These are phyloP conservation scores for Tieghemiomyces parasiticus DNA, from an alignment of 192 early-diverging fungal species.

Conservation along the genomic window DNA sequence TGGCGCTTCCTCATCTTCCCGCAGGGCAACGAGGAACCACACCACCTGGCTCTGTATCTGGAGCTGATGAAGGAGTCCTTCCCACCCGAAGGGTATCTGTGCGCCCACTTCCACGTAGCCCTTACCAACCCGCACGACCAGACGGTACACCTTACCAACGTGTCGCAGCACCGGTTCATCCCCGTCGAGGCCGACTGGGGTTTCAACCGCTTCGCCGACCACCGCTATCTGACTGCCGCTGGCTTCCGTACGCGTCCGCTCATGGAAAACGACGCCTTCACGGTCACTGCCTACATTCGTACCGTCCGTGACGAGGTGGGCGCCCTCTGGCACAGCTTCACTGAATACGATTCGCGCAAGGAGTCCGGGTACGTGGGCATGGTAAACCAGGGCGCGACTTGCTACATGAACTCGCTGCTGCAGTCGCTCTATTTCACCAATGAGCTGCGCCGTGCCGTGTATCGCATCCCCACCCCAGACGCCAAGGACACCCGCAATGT, in stretches of 20 bases:
- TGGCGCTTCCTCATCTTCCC: constrained; percentile 85
- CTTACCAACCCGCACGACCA: constrained; percentile 62
- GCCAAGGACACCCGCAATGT: constrained; percentile 83
- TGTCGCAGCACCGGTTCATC: constrained; percentile 69
- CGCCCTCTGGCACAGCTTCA: constrained; percentile 89
- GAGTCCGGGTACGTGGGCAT: constrained; percentile 87
- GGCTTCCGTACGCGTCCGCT: constrained; percentile 34
- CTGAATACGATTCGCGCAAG: constrained; percentile 82
- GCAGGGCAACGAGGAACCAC: constrained; percentile 56
- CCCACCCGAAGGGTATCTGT: constrained; percentile 58
- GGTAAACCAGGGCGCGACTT: constrained; percentile 95
- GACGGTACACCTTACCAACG: constrained; percentile 37
- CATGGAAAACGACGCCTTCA: constrained; percentile 45
- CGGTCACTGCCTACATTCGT: constrained; percentile 56
- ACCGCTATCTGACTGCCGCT: constrained; percentile 24
- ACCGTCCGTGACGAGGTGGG: constrained; percentile 78
- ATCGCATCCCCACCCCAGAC: constrained; percentile 79
- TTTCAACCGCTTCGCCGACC: constrained; percentile 62
- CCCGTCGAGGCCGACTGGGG: constrained; percentile 87
- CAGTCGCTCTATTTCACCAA: constrained; percentile 92
- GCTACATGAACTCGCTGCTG: constrained; percentile 97
- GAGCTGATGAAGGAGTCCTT: constrained; percentile 61
- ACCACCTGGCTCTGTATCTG: constrained; percentile 69
- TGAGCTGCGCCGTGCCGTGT: constrained; percentile 84
- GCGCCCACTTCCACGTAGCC: constrained; percentile 64